Conservation (phyloP, 192 early-diverging fungal genomes). For the Entomortierella beljakovae region DNA sequence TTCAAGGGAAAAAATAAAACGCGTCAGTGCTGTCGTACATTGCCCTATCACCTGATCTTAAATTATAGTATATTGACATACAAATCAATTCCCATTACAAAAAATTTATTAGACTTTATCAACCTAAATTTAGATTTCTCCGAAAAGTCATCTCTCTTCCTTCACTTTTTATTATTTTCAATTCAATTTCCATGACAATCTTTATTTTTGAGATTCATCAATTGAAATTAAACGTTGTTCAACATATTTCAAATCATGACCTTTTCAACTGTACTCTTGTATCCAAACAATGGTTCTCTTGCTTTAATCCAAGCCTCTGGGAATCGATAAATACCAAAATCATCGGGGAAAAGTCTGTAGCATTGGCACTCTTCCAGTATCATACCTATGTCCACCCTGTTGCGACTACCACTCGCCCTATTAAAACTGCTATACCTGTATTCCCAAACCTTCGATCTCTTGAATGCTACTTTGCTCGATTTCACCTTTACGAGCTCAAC, state of each 20-base stretch:
- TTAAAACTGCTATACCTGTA: background rate
- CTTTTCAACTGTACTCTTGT: background rate
- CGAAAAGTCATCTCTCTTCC: background rate
- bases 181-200: background rate
- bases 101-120: too few species aligned
- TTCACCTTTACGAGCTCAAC: too few species aligned
- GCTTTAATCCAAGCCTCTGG: background rate
- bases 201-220: background rate
- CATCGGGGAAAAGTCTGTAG: background rate
- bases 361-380: background rate
- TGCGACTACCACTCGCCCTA: background rate
- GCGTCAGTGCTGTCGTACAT: too few species aligned
- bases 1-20: too few species aligned
- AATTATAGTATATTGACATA: too few species aligned
- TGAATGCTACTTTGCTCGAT: too few species aligned
- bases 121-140: too few species aligned
- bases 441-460: background rate
- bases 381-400: background rate
- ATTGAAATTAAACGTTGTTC: background rate
- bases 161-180: slow-evolving; percentile 1
- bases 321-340: background rate
- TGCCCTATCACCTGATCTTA: too few species aligned
- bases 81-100: too few species aligned
- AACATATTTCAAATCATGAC: background rate
- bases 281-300: background rate